Conservation (phyloP, 2,329 filamentous ascomycete genomes). For the Aureobasidium sp. region DNA sequence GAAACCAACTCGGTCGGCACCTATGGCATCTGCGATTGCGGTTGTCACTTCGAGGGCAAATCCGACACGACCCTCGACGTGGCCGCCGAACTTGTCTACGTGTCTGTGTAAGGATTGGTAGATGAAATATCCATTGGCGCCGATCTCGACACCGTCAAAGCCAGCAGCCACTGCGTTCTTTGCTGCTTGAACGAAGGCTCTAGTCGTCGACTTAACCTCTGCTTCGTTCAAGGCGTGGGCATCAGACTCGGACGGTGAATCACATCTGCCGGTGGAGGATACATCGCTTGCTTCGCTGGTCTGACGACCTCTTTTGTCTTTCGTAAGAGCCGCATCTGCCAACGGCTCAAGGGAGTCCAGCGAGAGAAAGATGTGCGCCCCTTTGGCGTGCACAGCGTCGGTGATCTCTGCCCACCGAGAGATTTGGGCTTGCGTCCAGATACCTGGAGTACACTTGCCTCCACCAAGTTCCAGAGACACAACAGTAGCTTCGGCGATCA, state of each 20-base stretch:
- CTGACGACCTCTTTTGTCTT: slow-evolving; percentile 22
- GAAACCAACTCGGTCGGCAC: slow-evolving; percentile 45
- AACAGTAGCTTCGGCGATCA: slow-evolving; percentile 52
- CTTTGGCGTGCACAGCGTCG: slow-evolving; percentile 54
- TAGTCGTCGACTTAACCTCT: slow-evolving; percentile 29
- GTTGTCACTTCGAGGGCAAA: slow-evolving; percentile 46
- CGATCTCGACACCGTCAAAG: slow-evolving; percentile 53
- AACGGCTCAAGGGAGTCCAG: slow-evolving; percentile 54
- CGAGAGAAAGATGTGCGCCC: slow-evolving; percentile 53
- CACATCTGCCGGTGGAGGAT: background rate
- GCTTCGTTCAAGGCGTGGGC: slow-evolving; percentile 27
- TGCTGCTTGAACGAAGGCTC: slow-evolving; percentile 34
- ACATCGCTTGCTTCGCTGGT: slow-evolving; percentile 20
- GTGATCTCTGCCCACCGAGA: slow-evolving; percentile 53
- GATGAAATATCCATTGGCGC: slow-evolving; percentile 47
- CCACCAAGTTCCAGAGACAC: slow-evolving; percentile 40
- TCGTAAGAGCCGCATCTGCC: slow-evolving; percentile 31
- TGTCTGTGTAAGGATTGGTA: slow-evolving; percentile 55
- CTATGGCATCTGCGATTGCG: slow-evolving; percentile 42
- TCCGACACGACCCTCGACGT: slow-evolving; percentile 40
- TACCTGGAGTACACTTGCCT: slow-evolving; percentile 47
- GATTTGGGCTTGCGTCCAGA: slow-evolving; percentile 48
- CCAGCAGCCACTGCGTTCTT: slow-evolving; percentile 41
- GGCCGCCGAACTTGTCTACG: slow-evolving; percentile 40
- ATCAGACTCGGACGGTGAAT: slow-evolving; percentile 18